Percentiles rank a stretch among this genome's conserved stretches.
These are phyloP conservation scores for Letharia lupina DNA, from an alignment of 495 filamentous ascomycete genomes.

Conservation along the genomic window DNA sequence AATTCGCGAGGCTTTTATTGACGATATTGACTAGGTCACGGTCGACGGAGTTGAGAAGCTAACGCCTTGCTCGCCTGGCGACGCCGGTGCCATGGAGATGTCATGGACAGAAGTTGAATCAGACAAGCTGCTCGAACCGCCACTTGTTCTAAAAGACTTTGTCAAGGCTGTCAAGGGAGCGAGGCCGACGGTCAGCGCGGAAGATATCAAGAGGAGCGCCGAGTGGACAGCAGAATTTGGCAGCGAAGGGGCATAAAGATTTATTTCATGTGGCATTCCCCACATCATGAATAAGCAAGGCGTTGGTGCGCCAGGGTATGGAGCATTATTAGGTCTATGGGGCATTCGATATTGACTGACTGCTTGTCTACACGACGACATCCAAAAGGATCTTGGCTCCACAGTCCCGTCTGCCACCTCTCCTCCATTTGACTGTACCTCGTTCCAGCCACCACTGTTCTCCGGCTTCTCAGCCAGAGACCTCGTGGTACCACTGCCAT, in stretches of 20 bases:
- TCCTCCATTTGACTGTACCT: too few relatives aligned
- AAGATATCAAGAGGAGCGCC: constrained; percentile 72
- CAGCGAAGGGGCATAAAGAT: constrained; percentile 64
- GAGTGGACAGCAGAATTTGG: constrained; percentile 98
- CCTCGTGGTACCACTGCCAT: too few relatives aligned
- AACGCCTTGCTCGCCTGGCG: constrained; percentile 92
- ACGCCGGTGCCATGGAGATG: constrained; percentile 79
- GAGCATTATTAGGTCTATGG: background rate
- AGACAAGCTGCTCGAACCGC: constrained; percentile 75
- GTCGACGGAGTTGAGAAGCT: constrained; percentile 65
- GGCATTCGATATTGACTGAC: too few relatives aligned
- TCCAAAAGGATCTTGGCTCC: background rate
- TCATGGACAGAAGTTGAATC: constrained; percentile 80
- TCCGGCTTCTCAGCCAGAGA: too few relatives aligned
- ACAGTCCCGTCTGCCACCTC: background rate
- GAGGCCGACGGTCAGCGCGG: constrained; percentile 77
- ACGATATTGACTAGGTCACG: constrained; percentile 44
- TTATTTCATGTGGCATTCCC: background rate
- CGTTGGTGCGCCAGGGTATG: background rate
- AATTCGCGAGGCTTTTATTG: background rate
- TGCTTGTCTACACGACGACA: background rate
- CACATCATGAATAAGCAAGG: background rate
- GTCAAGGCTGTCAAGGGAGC: constrained; percentile 82
- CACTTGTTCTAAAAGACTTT: constrained; percentile 85
- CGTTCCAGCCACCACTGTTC: too few relatives aligned